These are phyloP conservation scores for Populus tomentosa DNA, from an alignment of 441 rosid species.

Conservation along the genomic window DNA sequence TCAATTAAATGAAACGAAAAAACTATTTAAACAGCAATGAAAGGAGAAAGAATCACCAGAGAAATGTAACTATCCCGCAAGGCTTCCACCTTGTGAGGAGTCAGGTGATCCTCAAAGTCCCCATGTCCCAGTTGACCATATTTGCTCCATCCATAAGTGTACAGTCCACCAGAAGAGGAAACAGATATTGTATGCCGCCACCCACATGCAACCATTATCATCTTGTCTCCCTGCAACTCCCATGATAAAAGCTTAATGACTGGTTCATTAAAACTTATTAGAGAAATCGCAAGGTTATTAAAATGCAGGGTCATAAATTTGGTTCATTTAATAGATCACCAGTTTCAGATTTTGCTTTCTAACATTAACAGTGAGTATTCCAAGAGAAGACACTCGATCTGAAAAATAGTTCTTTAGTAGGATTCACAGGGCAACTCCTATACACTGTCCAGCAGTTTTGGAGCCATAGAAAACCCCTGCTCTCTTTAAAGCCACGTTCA, in stretches of 20 bases:
- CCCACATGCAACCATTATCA: constrained; percentile 94
- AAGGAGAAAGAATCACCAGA: constrained; percentile 51
- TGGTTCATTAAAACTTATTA: neutral
- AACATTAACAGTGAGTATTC: neutral
- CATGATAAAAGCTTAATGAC: constrained; percentile 12
- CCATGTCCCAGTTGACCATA: constrained; percentile 99
- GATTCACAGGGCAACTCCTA: neutral
- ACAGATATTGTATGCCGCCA: constrained; percentile 97
- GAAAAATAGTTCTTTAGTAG: neutral
- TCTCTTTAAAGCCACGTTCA: constrained; percentile 1
- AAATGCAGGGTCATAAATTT: neutral
- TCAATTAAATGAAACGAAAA: neutral
- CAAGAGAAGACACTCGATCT: neutral
- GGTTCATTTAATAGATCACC: neutral
- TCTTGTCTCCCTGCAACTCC: constrained; percentile 69
- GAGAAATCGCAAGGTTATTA: neutral
- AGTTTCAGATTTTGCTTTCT: neutral
- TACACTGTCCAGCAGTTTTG: neutral
- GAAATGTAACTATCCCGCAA: constrained; percentile 54
- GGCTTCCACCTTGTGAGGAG: constrained; percentile 82
- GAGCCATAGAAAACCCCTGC: neutral
- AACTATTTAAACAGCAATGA: constrained; percentile 7
- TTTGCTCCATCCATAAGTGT: constrained; percentile 98
- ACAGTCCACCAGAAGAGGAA: constrained; percentile 70
- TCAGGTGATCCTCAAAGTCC: constrained; percentile 85